A percentile compares a stretch with the other conserved stretches of the same genome.
phyloP scores from a whole-genome alignment of 768 basidiomycete genomes.

The Boletellus ananas region DNA sequence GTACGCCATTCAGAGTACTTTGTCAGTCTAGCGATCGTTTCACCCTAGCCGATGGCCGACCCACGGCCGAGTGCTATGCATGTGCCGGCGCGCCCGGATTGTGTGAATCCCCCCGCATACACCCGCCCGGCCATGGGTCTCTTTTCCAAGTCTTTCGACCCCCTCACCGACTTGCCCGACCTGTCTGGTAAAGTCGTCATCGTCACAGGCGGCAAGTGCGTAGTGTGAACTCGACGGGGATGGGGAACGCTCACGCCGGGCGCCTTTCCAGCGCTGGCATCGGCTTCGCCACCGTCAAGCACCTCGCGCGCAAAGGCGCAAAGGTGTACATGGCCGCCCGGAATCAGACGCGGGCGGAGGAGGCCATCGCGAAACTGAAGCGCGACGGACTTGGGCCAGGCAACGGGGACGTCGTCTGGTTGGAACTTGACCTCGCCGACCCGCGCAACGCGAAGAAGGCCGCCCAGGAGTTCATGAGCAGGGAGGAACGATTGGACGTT shows the following conservation, averaged over 20 bases:
- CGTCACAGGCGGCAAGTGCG: slow-evolving; percentile 57
- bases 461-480: slow-evolving; percentile 46
- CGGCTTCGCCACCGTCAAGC: slow-evolving; percentile 49
- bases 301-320: slow-evolving; percentile 50
- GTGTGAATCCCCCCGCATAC: no score
- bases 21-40: no score
- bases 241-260: background rate
- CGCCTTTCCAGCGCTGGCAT: slow-evolving; percentile 37
- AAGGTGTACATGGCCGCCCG: slow-evolving; percentile 59
- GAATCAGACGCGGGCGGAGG: slow-evolving; percentile 41
- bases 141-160: slow-evolving; percentile 32
- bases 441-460: slow-evolving; percentile 44
- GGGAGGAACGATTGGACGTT: slow-evolving; percentile 53
- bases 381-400: slow-evolving; percentile 41
- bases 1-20: no score
- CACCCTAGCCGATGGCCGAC: no score
- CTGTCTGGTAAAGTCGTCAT: slow-evolving; percentile 41
- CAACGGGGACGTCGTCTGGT: slow-evolving; percentile 45
- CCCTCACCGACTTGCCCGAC: slow-evolving; percentile 36
- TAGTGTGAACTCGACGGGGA: background rate
- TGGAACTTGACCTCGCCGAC: slow-evolving; percentile 50
- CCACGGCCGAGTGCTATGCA: no score
- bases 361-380: slow-evolving; percentile 45
- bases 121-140: slow-evolving; percentile 15
- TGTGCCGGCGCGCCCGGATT: no score